These are phyloP conservation scores for Phytopythium chamaehyphon DNA, from an alignment of 352 stramenopile genomes.

Conservation along the genomic window DNA sequence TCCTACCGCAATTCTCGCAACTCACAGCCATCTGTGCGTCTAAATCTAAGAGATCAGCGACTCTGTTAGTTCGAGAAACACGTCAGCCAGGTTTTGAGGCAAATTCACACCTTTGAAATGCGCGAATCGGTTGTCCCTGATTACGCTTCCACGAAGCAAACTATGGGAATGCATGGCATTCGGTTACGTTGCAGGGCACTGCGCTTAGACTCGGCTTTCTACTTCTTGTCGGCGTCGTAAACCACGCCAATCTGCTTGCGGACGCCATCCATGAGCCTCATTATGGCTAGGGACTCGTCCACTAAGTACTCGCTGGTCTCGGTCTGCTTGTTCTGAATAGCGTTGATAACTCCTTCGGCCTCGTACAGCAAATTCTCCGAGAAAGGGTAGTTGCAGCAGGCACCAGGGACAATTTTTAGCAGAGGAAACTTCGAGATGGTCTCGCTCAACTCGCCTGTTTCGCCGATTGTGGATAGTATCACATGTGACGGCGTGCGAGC, in stretches of 20 bases:
- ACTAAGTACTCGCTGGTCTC: constrained; percentile 42
- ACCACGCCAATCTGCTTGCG: constrained; percentile 41
- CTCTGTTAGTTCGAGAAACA: too few relatives aligned
- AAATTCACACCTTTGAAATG: too few relatives aligned
- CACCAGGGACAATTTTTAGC: constrained; percentile 9
- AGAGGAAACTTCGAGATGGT: constrained; percentile 15
- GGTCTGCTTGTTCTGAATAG: constrained; percentile 24
- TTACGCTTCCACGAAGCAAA: too few relatives aligned
- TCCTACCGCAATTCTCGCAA: too few relatives aligned
- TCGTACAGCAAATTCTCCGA: constrained; percentile 74
- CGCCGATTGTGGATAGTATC: constrained; percentile 10
- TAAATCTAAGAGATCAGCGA: too few relatives aligned
- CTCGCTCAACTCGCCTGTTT: constrained; percentile 2
- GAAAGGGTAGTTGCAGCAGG: constrained; percentile 5
- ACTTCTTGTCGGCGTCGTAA: constrained; percentile 13
- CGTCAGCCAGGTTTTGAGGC: too few relatives aligned
- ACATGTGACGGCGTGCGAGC: constrained; percentile 16
- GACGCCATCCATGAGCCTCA: constrained; percentile 54
- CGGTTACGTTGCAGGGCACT: too few relatives aligned
- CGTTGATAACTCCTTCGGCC: constrained; percentile 34
- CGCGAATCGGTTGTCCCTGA: too few relatives aligned
- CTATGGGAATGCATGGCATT: too few relatives aligned
- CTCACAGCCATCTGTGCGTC: too few relatives aligned
- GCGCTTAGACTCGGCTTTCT: too few relatives aligned
- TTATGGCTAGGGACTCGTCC: constrained; percentile 45